Conservation (phyloP, 495 filamentous ascomycete species). For the Parachaetomium inaequale region DNA sequence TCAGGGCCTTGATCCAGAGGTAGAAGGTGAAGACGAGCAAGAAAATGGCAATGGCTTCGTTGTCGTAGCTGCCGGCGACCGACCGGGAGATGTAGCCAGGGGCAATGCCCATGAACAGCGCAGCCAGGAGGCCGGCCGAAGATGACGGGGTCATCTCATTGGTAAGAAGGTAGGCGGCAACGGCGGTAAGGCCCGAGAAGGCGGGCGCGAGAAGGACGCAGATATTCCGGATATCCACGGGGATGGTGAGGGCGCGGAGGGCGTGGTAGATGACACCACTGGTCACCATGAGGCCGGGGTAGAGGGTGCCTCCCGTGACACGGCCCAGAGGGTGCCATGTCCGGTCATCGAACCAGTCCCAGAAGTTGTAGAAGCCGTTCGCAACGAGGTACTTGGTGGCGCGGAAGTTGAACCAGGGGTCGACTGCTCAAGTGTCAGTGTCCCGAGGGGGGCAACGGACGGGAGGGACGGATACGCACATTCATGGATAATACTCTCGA, state of each 20-base stretch:
- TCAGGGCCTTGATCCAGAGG: constrained; percentile 98
- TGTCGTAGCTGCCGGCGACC: constrained; percentile 98
- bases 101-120: constrained; percentile 94
- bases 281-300: constrained; percentile 98
- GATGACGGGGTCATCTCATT: constrained; percentile 91
- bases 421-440: constrained; percentile 59
- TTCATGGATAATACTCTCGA: constrained; percentile 99
- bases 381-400: constrained; percentile 96
- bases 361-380: constrained; percentile 97
- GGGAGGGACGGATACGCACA: constrained; percentile 59
- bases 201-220: constrained; percentile 94
- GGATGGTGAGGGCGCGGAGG: constrained; percentile 85
- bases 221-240: constrained; percentile 97
- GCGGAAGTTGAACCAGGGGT: constrained; percentile 99
- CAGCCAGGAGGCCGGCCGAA: constrained; percentile 91
- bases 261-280: constrained; percentile 95
- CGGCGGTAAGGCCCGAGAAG: constrained; percentile 92
- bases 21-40: constrained; percentile 98
- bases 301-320: constrained; percentile 97
- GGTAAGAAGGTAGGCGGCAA: constrained; percentile 92
- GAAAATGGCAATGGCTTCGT: constrained; percentile 99
- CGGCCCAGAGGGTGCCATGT: constrained; percentile 99
- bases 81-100: constrained; percentile 97
- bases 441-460: constrained; percentile 33
- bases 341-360: constrained; percentile 99